These are phyloP conservation scores for Cladosporium cucumerinum DNA, from an alignment of 2,329 filamentous ascomycete species.

Conservation along the genomic window DNA sequence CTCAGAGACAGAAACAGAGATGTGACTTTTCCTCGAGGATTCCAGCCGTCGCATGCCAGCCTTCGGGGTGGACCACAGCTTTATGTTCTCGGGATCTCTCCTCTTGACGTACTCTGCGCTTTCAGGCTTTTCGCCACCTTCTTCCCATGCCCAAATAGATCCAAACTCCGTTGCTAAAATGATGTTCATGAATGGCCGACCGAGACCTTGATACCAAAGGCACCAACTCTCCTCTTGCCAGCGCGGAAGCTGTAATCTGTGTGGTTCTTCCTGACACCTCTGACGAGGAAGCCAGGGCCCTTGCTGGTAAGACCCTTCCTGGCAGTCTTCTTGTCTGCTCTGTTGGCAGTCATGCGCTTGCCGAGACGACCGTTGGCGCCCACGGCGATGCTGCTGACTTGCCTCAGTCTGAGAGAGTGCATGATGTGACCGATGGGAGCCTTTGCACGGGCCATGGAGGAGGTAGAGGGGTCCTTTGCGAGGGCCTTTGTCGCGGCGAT, in stretches of 20 bases:
- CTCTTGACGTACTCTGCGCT: neutral
- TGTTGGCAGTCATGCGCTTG: slow-evolving; percentile 35
- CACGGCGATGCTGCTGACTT: slow-evolving; percentile 30
- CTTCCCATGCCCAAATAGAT: slow-evolving; percentile 1
- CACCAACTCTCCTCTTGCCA: slow-evolving; percentile 33
- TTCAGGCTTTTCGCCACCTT: neutral
- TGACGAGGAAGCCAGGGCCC: slow-evolving; percentile 27
- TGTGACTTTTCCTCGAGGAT: neutral
- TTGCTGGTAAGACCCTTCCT: slow-evolving; percentile 30
- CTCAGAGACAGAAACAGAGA: neutral
- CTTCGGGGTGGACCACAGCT: neutral
- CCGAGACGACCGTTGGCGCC: slow-evolving; percentile 34
- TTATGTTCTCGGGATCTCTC: neutral
- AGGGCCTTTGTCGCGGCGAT: slow-evolving; percentile 18
- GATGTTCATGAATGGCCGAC: slow-evolving; percentile 27
- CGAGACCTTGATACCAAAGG: slow-evolving; percentile 30
- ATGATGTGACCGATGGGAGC: slow-evolving; percentile 25
- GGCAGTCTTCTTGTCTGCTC: slow-evolving; percentile 30
- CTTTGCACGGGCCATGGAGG: slow-evolving; percentile 24
- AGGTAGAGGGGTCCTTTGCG: slow-evolving; percentile 18
- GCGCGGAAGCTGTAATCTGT: slow-evolving; percentile 23
- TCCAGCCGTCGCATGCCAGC: neutral
- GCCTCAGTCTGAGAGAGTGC: slow-evolving; percentile 26
- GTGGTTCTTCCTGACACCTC: slow-evolving; percentile 31
- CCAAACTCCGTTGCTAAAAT: slow-evolving; percentile 16